phyloP scores from a whole-genome alignment of 495 filamentous ascomycete genomes.

The Xylaria palmicola region DNA sequence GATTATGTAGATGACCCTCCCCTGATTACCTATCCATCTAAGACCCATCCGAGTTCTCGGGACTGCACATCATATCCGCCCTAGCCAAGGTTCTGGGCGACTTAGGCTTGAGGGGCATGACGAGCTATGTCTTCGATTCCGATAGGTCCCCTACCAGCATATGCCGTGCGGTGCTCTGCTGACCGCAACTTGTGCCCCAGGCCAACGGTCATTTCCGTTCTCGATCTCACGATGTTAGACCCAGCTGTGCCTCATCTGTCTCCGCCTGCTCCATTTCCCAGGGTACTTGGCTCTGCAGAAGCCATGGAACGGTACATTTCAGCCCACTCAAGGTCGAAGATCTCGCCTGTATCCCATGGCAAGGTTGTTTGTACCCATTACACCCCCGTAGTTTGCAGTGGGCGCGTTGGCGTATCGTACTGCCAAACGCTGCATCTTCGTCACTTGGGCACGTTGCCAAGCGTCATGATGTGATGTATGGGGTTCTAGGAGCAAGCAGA shows the following conservation, averaged over 20 bases:
- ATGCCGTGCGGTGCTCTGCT: conserved; percentile 6
- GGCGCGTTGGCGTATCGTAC: neutral
- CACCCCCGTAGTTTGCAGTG: neutral
- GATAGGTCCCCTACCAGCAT: neutral
- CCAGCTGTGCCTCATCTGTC: neutral
- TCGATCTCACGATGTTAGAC: neutral
- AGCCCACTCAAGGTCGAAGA: neutral
- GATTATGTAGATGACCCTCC: neutral
- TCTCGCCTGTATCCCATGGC: neutral
- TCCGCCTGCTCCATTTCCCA: neutral
- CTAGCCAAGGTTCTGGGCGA: neutral
- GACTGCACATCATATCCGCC: neutral
- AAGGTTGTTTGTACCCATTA: conserved; percentile 1
- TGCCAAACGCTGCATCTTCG: neutral
- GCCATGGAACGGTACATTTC: neutral
- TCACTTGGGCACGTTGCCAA: conserved; percentile 4
- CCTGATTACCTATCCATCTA: neutral
- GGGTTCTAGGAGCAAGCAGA: neutral
- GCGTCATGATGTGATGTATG: neutral
- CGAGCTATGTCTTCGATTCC: neutral
- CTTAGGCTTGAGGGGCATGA: neutral
- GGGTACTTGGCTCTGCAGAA: conserved; percentile 2
- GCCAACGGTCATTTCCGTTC: neutral
- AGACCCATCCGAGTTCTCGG: neutral
- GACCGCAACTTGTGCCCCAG: conserved; percentile 8